Conservation (phyloP, 2,329 filamentous ascomycete genomes). For the Epichloe bromicola region DNA sequence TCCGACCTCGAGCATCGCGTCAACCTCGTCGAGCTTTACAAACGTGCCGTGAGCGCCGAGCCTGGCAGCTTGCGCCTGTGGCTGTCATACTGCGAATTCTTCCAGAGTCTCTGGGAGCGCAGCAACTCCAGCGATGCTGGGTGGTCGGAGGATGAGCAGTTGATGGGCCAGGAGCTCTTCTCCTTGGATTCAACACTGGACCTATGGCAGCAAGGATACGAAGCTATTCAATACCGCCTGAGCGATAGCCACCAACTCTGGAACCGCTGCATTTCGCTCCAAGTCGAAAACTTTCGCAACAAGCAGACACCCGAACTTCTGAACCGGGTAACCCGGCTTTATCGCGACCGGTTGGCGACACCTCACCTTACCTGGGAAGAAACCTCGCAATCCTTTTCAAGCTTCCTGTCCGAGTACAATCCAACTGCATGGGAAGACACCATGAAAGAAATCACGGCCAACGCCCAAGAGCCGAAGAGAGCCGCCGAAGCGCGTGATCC, state of each 20-base stretch:
- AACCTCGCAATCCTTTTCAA: slow-evolving; percentile 62
- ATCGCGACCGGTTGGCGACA: slow-evolving; percentile 54
- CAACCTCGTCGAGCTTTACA: slow-evolving; percentile 58
- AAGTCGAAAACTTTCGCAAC: slow-evolving; percentile 53
- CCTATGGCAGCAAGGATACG: slow-evolving; percentile 59
- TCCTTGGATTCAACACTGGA: slow-evolving; percentile 51
- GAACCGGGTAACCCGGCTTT: slow-evolving; percentile 54
- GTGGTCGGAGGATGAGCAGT: slow-evolving; percentile 55
- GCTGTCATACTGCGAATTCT: slow-evolving; percentile 67
- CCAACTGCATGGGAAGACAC: slow-evolving; percentile 57
- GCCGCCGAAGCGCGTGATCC: slow-evolving; percentile 48
- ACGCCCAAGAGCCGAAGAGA: slow-evolving; percentile 51
- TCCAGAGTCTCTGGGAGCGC: slow-evolving; percentile 56
- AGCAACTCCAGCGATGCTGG: slow-evolving; percentile 41
- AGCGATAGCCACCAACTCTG: slow-evolving; percentile 67
- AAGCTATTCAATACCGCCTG: slow-evolving; percentile 59
- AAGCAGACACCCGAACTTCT: slow-evolving; percentile 43
- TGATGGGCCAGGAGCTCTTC: slow-evolving; percentile 59
- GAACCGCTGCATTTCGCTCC: slow-evolving; percentile 63
- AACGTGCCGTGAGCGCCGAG: slow-evolving; percentile 56
- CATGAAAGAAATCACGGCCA: slow-evolving; percentile 55
- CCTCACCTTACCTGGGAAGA: slow-evolving; percentile 65
- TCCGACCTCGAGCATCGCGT: slow-evolving; percentile 53
- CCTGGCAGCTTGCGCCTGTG: slow-evolving; percentile 62
- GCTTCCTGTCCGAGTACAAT: slow-evolving; percentile 60